Base-by-base conservation (phyloP, 805 yeast species). In the Priceomyces castillae region DNA sequence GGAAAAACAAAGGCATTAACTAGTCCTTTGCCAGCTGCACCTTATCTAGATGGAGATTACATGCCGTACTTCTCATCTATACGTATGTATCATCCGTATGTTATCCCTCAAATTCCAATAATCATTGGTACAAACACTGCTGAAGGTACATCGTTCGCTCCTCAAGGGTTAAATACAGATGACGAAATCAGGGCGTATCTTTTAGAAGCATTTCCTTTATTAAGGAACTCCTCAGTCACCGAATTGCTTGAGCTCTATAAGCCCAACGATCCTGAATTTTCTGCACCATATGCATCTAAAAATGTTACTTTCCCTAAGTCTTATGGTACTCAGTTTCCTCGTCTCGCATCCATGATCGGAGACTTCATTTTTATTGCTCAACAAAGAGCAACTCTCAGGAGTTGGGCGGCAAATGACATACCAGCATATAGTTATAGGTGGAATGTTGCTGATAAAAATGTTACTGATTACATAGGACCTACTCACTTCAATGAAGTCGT, bases 121-220 rank as follows among this genome's bases (percentile, higher is more conserved):
- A 30, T 39, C 11, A 39, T 39, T 20, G 41, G 41, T 18, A 33
- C 41, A n/a, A 39, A 39, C 20, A 30, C 37, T 14, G 41, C 25
- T 11, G 41, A 39, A 30, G 41, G 41, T n/a, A 30, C 41, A 12
- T 12, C 30, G 10, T 39, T 39, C 17, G 11, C 36, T 7, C n/a
- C 18, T 20, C 7, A 11, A 10, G 11, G 17, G 3, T 3, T 34
- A 2, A 19, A 34, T 19, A 39, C 4, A 6, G 15, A 2, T 12
- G 37, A 19, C 14, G 30, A 39, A 6, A 22, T 31, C n/a, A 31
- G 14, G 14, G 37, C 17, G 10, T 39, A 30, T 17, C 20, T 39
- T 17, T 14, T 25, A 15, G 12, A 20, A n/a, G 5, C 3, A 7
- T 39, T 18, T 14, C 14, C 41, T 1, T 7, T 25, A 30, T 25